Conservation (phyloP, 2,329 filamentous ascomycete genomes). For the Scytalidium lignicola region DNA sequence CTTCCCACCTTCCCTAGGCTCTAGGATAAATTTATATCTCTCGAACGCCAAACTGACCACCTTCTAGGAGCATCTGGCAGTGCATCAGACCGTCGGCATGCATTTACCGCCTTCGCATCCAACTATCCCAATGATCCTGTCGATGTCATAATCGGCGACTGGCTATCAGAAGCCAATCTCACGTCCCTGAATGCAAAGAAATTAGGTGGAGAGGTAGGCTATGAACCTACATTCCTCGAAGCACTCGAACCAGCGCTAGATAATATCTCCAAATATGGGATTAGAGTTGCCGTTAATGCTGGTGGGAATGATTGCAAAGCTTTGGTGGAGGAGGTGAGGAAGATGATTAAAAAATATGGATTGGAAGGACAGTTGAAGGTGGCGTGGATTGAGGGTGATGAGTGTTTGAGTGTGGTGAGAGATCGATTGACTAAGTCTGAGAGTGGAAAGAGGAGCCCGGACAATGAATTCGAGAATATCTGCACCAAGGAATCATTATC, state of each 20-base stretch:
- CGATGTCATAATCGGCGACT: constrained; percentile 45
- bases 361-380: constrained; percentile 20
- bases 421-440: constrained; percentile 10
- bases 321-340: constrained; percentile 26
- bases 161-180: constrained; percentile 33
- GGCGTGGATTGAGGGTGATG: constrained; percentile 31
- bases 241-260: constrained; percentile 28
- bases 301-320: constrained; percentile 46
- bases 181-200: constrained; percentile 7
- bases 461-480: constrained; percentile 5
- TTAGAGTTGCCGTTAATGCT: constrained; percentile 49
- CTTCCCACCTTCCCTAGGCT: no score
- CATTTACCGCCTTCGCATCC: constrained; percentile 35
- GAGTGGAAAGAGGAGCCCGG: constrained; percentile 3
- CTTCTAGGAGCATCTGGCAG: constrained; percentile 38
- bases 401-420: constrained; percentile 7
- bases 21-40: no score
- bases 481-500: constrained; percentile 9
- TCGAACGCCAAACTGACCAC: background rate
- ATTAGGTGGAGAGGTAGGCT: constrained; percentile 36
- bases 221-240: constrained; percentile 36
- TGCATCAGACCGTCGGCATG: constrained; percentile 39
- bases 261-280: constrained; percentile 38
- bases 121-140: constrained; percentile 34
- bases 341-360: constrained; percentile 4